Base-by-base conservation (phyloP, 2,329 filamentous ascomycete genomes). In the Calonectria honghensis region DNA sequence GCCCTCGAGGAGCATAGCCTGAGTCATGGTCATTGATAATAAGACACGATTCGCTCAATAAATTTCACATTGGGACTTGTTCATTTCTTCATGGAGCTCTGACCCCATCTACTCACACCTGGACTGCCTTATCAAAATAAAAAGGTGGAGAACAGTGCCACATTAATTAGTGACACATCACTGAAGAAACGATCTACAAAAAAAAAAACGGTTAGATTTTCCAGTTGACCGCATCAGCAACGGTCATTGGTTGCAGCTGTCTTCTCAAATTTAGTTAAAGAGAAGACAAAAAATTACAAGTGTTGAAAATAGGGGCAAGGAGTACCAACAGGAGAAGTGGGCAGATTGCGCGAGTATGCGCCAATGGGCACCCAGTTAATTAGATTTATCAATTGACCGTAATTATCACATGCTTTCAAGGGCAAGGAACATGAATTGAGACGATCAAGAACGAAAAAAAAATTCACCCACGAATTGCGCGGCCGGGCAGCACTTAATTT, bases 401-500 rank as follows among this genome's bases (percentile, higher is more conserved):
- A 63, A 41, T 41, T 63, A 20, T 63, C 57, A 63, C 57, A 63
- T 63, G 57, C 35, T 63, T 63, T 37, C 37, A 63, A 13, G 2
- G 14, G 20, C 13, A 32, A 16, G 4, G 18, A 50, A 35, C 45
- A 27, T 50, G 31, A 39, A 20, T 37, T 35, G 27, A 11, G 11
- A 29, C 2, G 16, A 45, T 37, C 35, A 48, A 3, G 16, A 18
- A 16, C 0, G 5, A 39, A 18, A 27, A 1, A 51, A 24, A 31
- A 45, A 64, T 57, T n/a, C 18, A n/a, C 20, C 10, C 10, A 35
- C 6, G 57, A 63, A 63, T 63, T 63, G 57, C 57, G 35, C 57
- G 57, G 41, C 57, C 6, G 13, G 57, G 32, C 57, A 31, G 11
- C 70, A 63, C 52, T 72, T 63, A 20, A 29, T 29, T 48, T 72